Evolutionary conservation across 2,329 filamentous ascomycete genomes (phyloP).

Genomic region (Clarireedia monteithiana): DNA sequence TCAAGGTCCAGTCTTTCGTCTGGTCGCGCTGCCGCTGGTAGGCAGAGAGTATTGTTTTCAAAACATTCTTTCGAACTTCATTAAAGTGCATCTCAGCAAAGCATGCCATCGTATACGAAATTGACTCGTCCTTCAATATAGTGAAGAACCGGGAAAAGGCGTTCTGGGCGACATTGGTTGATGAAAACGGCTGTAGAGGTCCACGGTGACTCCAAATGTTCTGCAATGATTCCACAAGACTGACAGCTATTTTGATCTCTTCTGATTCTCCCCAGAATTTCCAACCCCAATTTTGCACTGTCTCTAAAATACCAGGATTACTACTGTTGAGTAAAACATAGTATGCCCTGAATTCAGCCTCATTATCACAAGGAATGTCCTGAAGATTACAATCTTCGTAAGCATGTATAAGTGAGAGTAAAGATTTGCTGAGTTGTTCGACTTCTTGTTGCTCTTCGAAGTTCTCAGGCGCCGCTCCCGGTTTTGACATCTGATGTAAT

Average conservation of each 20-base stretch:
- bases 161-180: slow-evolving; percentile 36
- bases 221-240: slow-evolving; percentile 52
- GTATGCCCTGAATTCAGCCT: slow-evolving; percentile 59
- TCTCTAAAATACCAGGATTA: slow-evolving; percentile 49
- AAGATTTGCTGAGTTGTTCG: slow-evolving; percentile 57
- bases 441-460: slow-evolving; percentile 62
- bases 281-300: slow-evolving; percentile 47
- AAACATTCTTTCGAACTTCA: slow-evolving; percentile 48
- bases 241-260: slow-evolving; percentile 53
- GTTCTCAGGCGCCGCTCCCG: slow-evolving; percentile 47
- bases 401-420: slow-evolving; percentile 56
- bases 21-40: slow-evolving; percentile 49
- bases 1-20: slow-evolving; percentile 52
- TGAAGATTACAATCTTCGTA: slow-evolving; percentile 59
- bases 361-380: slow-evolving; percentile 50
- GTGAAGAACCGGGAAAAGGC: slow-evolving; percentile 49
- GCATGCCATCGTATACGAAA: slow-evolving; percentile 64
- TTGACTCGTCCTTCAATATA: slow-evolving; percentile 46
- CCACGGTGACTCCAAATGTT: slow-evolving; percentile 50
- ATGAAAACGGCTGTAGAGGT: slow-evolving; percentile 40
- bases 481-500: slow-evolving; percentile 53
- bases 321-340: slow-evolving; percentile 55
- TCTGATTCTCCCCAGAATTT: slow-evolving; percentile 48
- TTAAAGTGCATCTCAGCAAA: slow-evolving; percentile 62
- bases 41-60: slow-evolving; percentile 46